phyloP scores from a whole-genome alignment of 177 flowering plant species.

The Tripterygium wilfordii region DNA sequence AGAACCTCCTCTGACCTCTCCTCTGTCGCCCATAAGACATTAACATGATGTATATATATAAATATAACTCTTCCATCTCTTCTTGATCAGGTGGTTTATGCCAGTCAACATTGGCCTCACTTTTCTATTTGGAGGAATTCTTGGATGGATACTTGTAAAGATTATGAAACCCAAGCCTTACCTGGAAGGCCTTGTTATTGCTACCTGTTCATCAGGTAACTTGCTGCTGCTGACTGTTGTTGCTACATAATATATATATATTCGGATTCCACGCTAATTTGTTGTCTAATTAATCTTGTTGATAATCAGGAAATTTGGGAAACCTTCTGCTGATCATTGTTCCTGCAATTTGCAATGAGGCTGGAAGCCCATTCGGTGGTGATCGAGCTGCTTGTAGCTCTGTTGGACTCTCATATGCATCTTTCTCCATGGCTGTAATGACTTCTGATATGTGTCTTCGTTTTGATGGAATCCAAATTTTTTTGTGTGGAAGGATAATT shows the following conservation, averaged over 20 bases:
- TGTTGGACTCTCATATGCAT: slow-evolving; percentile 73
- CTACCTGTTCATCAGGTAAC: slow-evolving; percentile 71
- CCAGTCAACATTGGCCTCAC: slow-evolving; percentile 76
- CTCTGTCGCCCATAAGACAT: too few species aligned
- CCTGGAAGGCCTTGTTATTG: slow-evolving; percentile 78
- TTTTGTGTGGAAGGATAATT: neutral
- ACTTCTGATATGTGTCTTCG: slow-evolving; percentile 9
- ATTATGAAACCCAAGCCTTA: slow-evolving; percentile 60
- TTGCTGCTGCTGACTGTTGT: neutral
- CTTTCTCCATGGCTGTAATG: slow-evolving; percentile 96
- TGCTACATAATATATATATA: neutral
- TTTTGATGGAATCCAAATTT: neutral
- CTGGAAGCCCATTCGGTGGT: slow-evolving; percentile 78
- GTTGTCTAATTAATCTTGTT: neutral
- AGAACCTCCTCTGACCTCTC: too few species aligned
- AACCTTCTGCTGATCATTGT: slow-evolving; percentile 64
- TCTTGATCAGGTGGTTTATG: slow-evolving; percentile 99
- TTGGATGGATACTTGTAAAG: slow-evolving; percentile 85
- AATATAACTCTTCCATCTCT: too few species aligned
- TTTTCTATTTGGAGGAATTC: slow-evolving; percentile 67
- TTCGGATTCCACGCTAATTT: neutral
- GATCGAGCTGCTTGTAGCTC: slow-evolving; percentile 34
- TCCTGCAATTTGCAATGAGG: slow-evolving; percentile 76
- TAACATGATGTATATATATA: too few species aligned
- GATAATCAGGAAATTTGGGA: slow-evolving; percentile 77